These are phyloP conservation scores for Teunomyces kruisii DNA, from an alignment of 805 yeast species.

Conservation along the genomic window DNA sequence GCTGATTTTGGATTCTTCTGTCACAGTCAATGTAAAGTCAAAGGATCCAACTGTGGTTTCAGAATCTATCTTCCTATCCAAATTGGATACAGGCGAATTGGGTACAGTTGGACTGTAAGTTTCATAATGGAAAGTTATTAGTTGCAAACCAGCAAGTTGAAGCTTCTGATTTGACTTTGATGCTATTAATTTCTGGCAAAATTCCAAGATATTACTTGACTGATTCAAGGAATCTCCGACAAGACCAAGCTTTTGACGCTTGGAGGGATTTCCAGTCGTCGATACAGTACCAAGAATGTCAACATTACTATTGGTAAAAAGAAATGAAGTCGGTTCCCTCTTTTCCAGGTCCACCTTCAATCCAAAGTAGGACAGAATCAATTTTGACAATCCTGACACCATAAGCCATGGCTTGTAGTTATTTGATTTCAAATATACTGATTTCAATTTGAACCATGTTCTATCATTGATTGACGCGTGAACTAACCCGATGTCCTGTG, in stretches of 20 bases:
- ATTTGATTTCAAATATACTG: slow-evolving; percentile 20
- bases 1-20: slow-evolving; percentile 3
- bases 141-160: slow-evolving; percentile 24
- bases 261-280: slow-evolving; percentile 5
- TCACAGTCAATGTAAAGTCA: not conserved
- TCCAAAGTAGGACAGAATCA: slow-evolving; percentile 31
- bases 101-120: not conserved
- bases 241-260: slow-evolving; percentile 27
- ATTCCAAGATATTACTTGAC: slow-evolving; percentile 19
- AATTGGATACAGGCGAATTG: not conserved
- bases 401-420: slow-evolving; percentile 41
- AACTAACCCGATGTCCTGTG: slow-evolving; percentile 13
- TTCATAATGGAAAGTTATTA: slow-evolving; percentile 21
- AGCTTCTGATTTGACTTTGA: slow-evolving; percentile 13
- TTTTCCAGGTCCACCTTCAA: slow-evolving; percentile 14
- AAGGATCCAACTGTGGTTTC: not conserved
- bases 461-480: not conserved
- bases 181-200: slow-evolving; percentile 24
- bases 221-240: slow-evolving; percentile 20
- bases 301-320: not conserved
- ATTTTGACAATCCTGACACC: slow-evolving; percentile 29
- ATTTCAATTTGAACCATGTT: slow-evolving; percentile 26
- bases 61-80: not conserved
- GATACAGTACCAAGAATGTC: not conserved
- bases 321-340: not conserved